phyloP scores from a whole-genome alignment of 306 rosid species.

The Lathyrus aphaca region DNA sequence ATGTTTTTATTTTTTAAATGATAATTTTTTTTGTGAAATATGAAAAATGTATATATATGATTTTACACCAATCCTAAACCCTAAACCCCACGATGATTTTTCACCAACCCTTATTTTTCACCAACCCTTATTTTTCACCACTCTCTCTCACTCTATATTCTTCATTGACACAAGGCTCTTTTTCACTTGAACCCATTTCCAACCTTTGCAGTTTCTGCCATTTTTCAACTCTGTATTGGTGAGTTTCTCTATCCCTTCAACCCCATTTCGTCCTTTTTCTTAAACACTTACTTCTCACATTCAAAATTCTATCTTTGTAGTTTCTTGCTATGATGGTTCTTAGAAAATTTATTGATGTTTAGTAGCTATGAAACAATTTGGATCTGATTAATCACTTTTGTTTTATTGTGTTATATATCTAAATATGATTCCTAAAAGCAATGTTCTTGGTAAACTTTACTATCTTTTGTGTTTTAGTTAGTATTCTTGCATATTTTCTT shows the following conservation, averaged over 20 bases:
- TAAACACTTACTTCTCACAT: background rate
- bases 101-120: too few species aligned
- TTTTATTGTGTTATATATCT: background rate
- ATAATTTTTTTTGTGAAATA: too few species aligned
- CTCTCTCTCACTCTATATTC: slow-evolving; percentile 30
- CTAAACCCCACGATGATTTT: too few species aligned
- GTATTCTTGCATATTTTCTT: slow-evolving; percentile 22
- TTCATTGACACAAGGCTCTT: slow-evolving; percentile 32
- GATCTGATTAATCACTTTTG: background rate
- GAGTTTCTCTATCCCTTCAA: slow-evolving; percentile 21
- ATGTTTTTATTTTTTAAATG: too few species aligned
- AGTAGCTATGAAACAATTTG: background rate
- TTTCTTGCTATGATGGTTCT: background rate
- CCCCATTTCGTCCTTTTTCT: background rate
- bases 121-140: slow-evolving; percentile 48
- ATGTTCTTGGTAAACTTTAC: background rate
- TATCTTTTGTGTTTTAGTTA: slow-evolving; percentile 11
- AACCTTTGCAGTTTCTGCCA: slow-evolving; percentile 38
- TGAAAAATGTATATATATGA: too few species aligned
- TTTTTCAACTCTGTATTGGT: slow-evolving; percentile 51
- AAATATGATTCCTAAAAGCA: background rate
- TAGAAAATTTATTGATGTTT: slow-evolving; percentile 7
- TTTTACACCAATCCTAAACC: too few species aligned
- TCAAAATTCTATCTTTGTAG: slow-evolving; percentile 4
- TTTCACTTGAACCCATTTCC: slow-evolving; percentile 40